Conservation (phyloP, 2,329 filamentous ascomycete genomes). For the Colletotrichum incanum region DNA sequence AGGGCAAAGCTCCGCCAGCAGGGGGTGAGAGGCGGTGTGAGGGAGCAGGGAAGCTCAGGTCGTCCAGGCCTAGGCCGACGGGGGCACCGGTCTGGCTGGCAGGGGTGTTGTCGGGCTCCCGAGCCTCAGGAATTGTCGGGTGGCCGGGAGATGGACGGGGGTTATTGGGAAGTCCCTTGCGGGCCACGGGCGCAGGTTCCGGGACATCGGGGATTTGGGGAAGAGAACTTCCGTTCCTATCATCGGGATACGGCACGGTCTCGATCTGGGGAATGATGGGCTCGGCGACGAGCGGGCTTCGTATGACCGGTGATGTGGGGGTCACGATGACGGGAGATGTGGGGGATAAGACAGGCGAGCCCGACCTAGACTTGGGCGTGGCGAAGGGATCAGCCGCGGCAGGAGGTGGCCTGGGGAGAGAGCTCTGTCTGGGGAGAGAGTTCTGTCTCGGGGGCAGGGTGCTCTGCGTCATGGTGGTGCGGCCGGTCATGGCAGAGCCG, state of each 20-base stretch:
- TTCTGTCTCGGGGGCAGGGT: constrained; percentile 58
- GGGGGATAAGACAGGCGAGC: constrained; percentile 33
- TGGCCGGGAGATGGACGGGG: constrained; percentile 39
- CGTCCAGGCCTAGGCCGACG: constrained; percentile 43
- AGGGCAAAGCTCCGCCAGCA: constrained; percentile 49
- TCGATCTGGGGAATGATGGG: constrained; percentile 59
- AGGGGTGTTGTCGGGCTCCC: constrained; percentile 37
- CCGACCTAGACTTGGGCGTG: constrained; percentile 49
- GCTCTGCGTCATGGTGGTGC: constrained; percentile 50
- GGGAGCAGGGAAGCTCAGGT: constrained; percentile 38
- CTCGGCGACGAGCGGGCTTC: constrained; percentile 44
- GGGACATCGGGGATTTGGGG: constrained; percentile 54
- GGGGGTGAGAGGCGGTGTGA: constrained; percentile 47
- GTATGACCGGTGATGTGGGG: constrained; percentile 38
- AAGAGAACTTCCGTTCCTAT: constrained; percentile 46
- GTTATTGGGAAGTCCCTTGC: constrained; percentile 45
- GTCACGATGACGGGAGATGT: constrained; percentile 48
- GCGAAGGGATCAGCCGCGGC: constrained; percentile 55
- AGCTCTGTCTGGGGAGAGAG: constrained; percentile 64
- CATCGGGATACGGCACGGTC: constrained; percentile 55
- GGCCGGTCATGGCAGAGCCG: constrained; percentile 49
- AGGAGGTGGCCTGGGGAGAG: constrained; percentile 59
- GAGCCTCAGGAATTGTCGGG: constrained; percentile 24
- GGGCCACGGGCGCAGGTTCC: constrained; percentile 55
- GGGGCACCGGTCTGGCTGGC: constrained; percentile 33